phyloP scores from a whole-genome alignment of 768 basidiomycete species.

The Russula earlei region DNA sequence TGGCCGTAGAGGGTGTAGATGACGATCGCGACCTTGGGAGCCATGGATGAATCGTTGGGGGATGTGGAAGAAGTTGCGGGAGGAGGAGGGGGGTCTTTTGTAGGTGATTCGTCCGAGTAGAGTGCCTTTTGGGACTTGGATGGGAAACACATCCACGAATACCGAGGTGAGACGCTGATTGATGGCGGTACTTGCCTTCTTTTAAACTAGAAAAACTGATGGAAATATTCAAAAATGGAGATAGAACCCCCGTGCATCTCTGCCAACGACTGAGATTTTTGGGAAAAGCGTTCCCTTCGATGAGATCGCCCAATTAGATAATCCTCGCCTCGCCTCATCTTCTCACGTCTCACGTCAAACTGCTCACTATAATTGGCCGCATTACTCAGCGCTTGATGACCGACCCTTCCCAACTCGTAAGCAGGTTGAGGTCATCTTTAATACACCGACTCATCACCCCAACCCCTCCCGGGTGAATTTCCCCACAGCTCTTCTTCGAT shows the following conservation, averaged over 20 bases:
- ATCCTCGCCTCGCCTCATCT: background rate
- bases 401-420: background rate
- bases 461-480: background rate
- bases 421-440: slow-evolving; percentile 5
- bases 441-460: slow-evolving; percentile 18
- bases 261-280: background rate
- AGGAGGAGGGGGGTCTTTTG: slow-evolving; percentile 16
- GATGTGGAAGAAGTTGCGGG: background rate
- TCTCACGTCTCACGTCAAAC: background rate
- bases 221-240: slow-evolving; percentile 1
- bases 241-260: background rate
- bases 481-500: slow-evolving; percentile 15
- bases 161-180: background rate
- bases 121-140: slow-evolving; percentile 30
- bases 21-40: slow-evolving; percentile 56
- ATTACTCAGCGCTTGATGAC: slow-evolving; percentile 5
- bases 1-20: slow-evolving; percentile 73
- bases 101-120: slow-evolving; percentile 25
- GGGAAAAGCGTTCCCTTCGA: background rate
- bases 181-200: background rate
- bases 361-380: background rate
- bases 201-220: slow-evolving; percentile 3
- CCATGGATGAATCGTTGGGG: slow-evolving; percentile 5
- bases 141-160: slow-evolving; percentile 31
- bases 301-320: slow-evolving; percentile 3